A percentile compares a stretch with the other conserved stretches of the same genome.
phyloP scores from a whole-genome alignment of 352 stramenopile species.

The Globisporangium spinosum region DNA sequence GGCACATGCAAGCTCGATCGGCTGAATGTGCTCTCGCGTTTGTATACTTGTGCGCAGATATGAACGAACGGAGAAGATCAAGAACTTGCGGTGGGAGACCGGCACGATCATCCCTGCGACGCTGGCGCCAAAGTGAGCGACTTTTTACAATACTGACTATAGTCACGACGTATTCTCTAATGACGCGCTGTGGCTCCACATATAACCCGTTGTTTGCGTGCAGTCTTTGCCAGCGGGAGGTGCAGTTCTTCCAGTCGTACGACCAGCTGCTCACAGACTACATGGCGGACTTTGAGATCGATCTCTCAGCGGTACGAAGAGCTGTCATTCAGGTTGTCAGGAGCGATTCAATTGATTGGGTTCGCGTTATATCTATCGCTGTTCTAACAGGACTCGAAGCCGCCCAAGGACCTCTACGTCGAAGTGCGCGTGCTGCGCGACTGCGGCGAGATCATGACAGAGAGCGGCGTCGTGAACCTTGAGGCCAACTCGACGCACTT shows the following conservation, averaged over 20 bases:
- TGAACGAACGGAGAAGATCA: slow-evolving; percentile 84
- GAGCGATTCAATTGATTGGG: neutral
- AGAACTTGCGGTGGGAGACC: slow-evolving; percentile 88
- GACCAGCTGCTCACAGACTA: slow-evolving; percentile 90
- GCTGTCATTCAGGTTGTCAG: neutral
- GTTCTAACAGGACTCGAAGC: slow-evolving; percentile 61
- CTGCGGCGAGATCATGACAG: slow-evolving; percentile 90
- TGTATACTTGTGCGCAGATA: slow-evolving; percentile 27
- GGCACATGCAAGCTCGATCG: too few relatives aligned
- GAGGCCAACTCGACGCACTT: slow-evolving; percentile 87
- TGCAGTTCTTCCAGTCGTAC: slow-evolving; percentile 90
- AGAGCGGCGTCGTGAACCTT: slow-evolving; percentile 86
- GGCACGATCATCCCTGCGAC: slow-evolving; percentile 81
- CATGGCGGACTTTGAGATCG: slow-evolving; percentile 86
- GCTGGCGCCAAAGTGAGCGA: slow-evolving; percentile 63
- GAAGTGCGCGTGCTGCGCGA: slow-evolving; percentile 87
- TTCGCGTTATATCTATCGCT: neutral
- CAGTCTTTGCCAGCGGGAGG: slow-evolving; percentile 79
- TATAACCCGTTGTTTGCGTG: neutral
- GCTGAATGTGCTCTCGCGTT: neutral
- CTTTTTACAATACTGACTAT: neutral
- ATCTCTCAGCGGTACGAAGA: slow-evolving; percentile 65
- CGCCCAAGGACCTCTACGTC: slow-evolving; percentile 89
- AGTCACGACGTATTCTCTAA: neutral
- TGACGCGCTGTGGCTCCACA: neutral